Percentiles rank a stretch among this genome's conserved stretches.
Conservation (phyloP, 129 eudicot species). For the Chrysanthemum lavandulifolium region DNA sequence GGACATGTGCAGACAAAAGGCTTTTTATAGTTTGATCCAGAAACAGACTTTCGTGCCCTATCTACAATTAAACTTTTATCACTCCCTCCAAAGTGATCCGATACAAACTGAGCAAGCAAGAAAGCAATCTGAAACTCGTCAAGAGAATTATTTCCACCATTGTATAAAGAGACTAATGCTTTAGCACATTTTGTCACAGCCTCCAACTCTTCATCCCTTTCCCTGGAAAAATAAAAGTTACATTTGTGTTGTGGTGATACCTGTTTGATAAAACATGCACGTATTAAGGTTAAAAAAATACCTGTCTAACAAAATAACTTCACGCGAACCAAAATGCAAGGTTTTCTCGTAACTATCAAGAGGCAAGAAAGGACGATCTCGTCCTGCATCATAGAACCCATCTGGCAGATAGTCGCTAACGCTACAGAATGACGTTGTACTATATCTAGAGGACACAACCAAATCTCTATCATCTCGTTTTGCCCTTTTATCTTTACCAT, state of each 20-base stretch:
- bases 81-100: constrained; percentile 93
- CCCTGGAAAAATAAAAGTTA: constrained; percentile 35
- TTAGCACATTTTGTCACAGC: constrained; percentile 70
- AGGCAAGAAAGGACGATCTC: constrained; percentile 91
- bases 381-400: constrained; percentile 98
- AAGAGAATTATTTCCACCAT: constrained; percentile 27
- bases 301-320: constrained; percentile 92
- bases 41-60: constrained; percentile 65
- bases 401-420: constrained; percentile 70
- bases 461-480: constrained; percentile 46
- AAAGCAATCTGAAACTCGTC: constrained; percentile 71
- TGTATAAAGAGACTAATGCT: constrained; percentile 36
- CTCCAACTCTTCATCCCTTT: constrained; percentile 76
- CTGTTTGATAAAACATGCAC: background rate
- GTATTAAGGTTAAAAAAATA: constrained; percentile 27
- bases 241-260: background rate
- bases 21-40: constrained; percentile 70
- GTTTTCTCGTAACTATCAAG: constrained; percentile 62
- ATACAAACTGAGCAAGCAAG: constrained; percentile 89
- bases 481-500: constrained; percentile 47
- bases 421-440: constrained; percentile 70
- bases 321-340: constrained; percentile 75
- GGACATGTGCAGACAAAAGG: constrained; percentile 94
- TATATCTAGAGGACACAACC: constrained; percentile 63
- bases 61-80: constrained; percentile 63